phyloP scores from a whole-genome alignment of 176 grass and related monocot species.

The Cenchrus americanus region DNA sequence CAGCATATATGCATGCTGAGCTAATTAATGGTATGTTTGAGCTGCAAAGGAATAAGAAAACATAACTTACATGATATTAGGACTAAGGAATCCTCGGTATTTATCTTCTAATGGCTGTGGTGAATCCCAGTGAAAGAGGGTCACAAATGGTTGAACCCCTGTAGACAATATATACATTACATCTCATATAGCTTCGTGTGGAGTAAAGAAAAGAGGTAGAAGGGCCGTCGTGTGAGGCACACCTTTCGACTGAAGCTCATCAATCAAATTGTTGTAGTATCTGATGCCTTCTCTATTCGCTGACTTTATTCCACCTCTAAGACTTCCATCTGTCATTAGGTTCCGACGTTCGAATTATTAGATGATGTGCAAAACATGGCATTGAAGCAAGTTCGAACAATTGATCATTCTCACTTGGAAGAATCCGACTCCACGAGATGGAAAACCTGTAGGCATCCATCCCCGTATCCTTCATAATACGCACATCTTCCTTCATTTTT shows the following conservation, averaged over 20 bases:
- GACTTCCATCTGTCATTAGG: slow-evolving; percentile 56
- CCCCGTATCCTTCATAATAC: slow-evolving; percentile 67
- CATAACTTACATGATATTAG: slow-evolving; percentile 56
- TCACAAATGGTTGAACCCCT: slow-evolving; percentile 71
- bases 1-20: too few species aligned
- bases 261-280: slow-evolving; percentile 68
- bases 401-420: slow-evolving; percentile 53
- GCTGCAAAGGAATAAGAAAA: too few species aligned
- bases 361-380: background rate
- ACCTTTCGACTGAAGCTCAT: slow-evolving; percentile 60
- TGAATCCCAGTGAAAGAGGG: slow-evolving; percentile 72
- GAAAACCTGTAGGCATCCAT: slow-evolving; percentile 72
- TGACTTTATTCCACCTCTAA: slow-evolving; percentile 53
- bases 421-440: slow-evolving; percentile 71
- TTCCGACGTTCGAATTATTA: background rate
- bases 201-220: background rate
- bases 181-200: background rate
- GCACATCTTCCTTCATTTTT: slow-evolving; percentile 62
- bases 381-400: background rate
- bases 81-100: slow-evolving; percentile 62
- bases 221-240: background rate
- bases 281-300: slow-evolving; percentile 42
- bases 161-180: background rate
- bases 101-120: slow-evolving; percentile 69
- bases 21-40: too few species aligned